Percentiles rank a stretch among this genome's conserved stretches.
phyloP scores from a whole-genome alignment of 805 yeast genomes.

The Saccharomyces paradoxus region DNA sequence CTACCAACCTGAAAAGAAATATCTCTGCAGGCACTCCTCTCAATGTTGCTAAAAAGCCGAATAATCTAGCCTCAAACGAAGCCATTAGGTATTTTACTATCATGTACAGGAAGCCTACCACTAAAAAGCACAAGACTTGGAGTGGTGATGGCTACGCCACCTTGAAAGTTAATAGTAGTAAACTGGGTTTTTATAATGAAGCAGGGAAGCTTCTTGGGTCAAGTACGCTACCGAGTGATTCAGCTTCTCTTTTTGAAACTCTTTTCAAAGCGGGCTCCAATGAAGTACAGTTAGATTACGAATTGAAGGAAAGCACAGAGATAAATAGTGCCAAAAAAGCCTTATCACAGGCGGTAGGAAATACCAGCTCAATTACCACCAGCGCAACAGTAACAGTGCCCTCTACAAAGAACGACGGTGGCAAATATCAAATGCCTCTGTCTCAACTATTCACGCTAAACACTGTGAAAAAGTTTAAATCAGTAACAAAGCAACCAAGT shows the following conservation, averaged over 20 bases:
- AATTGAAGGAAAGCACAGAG: conserved; percentile 26
- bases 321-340: conserved; percentile 4
- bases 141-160: conserved; percentile 76
- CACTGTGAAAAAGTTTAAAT: conserved; percentile 10
- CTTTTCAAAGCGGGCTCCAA: conserved; percentile 45
- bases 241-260: conserved; percentile 29
- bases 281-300: conserved; percentile 57
- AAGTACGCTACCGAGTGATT: conserved; percentile 8
- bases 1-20: not conserved
- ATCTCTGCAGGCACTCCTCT: not conserved
- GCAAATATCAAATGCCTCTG: conserved; percentile 6
- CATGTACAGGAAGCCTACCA: conserved; percentile 63
- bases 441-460: conserved; percentile 10
- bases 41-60: not conserved
- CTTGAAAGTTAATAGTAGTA: conserved; percentile 18
- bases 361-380: not conserved
- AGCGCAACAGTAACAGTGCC: conserved; percentile 5
- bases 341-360: not conserved
- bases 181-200: conserved; percentile 22
- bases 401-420: not conserved
- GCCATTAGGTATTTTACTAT: conserved; percentile 28
- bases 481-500: conserved; percentile 10
- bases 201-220: conserved; percentile 27
- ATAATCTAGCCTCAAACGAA: not conserved
- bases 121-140: conserved; percentile 86